These are phyloP conservation scores for Pythium sukuiense DNA, from an alignment of 352 stramenopile species.

Conservation along the genomic window DNA sequence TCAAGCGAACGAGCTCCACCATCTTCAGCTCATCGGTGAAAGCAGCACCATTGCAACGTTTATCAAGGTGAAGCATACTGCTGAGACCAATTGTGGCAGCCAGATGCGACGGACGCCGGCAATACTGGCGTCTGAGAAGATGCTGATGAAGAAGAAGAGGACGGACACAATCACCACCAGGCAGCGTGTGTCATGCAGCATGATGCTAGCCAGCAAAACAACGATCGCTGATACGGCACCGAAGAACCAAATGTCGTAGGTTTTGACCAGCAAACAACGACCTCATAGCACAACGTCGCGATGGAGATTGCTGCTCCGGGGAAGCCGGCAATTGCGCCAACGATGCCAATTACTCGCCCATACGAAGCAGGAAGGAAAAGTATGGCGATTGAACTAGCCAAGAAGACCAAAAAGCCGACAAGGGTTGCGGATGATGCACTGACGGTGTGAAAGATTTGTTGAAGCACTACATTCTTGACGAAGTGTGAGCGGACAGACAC, in stretches of 20 bases:
- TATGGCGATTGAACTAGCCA: background rate
- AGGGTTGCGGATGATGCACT: background rate
- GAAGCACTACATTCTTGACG: background rate
- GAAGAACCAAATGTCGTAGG: conserved; percentile 52
- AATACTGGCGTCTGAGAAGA: background rate
- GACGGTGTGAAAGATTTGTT: background rate
- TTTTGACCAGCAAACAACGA: conserved; percentile 34
- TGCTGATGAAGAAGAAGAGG: background rate
- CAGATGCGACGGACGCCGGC: background rate
- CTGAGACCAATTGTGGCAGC: background rate
- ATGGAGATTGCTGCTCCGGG: background rate
- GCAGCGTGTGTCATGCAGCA: background rate
- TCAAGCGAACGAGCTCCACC: background rate
- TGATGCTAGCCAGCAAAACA: background rate
- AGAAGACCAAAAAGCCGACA: background rate
- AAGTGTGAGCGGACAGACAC: background rate
- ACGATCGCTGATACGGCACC: conserved; percentile 16
- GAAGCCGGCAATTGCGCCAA: background rate
- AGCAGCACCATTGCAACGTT: background rate
- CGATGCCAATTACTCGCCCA: background rate
- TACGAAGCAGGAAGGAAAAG: conserved; percentile 15
- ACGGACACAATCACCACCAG: background rate
- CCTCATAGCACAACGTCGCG: conserved; percentile 35
- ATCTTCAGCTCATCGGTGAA: background rate
- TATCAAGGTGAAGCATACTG: background rate